These are phyloP conservation scores for Mentha longifolia DNA, from an alignment of 257 asterid species.

Conservation along the genomic window DNA sequence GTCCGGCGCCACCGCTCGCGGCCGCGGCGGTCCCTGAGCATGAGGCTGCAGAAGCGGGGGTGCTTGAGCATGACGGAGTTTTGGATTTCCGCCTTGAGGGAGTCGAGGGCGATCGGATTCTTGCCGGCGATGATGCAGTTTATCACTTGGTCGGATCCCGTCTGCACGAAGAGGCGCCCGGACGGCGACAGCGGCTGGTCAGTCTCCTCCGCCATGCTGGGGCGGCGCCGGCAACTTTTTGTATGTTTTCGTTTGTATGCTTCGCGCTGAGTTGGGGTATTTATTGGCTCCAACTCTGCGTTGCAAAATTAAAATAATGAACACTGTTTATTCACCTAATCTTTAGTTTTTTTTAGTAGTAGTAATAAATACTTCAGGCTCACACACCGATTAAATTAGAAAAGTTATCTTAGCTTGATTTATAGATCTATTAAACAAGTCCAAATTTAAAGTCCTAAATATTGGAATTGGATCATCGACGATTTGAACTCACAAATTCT, in stretches of 20 bases:
- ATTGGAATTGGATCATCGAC: too few species aligned
- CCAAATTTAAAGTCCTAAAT: too few species aligned
- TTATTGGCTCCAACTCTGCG: neutral
- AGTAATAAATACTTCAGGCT: too few species aligned
- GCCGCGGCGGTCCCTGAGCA: slow-evolving; percentile 59
- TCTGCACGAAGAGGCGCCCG: slow-evolving; percentile 68
- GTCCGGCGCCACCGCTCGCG: slow-evolving; percentile 70
- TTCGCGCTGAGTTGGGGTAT: neutral
- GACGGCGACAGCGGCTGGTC: slow-evolving; percentile 79
- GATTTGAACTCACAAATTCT: too few species aligned
- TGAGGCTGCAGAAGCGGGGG: slow-evolving; percentile 75
- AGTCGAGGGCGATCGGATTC: slow-evolving; percentile 44
- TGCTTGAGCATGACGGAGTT: slow-evolving; percentile 56
- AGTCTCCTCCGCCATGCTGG: neutral
- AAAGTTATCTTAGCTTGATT: too few species aligned
- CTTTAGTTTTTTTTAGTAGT: too few species aligned
- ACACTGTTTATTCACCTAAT: too few species aligned
- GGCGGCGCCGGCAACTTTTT: neutral
- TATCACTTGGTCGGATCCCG: slow-evolving; percentile 52
- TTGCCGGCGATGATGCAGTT: slow-evolving; percentile 49
- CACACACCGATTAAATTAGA: too few species aligned
- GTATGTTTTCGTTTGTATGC: neutral
- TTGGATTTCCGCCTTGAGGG: slow-evolving; percentile 45
- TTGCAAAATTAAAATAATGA: neutral
- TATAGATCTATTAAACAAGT: too few species aligned